These are phyloP conservation scores for Albatrellus sp. DNA, from an alignment of 1,284 basidiomycete genomes.

Conservation along the genomic window DNA sequence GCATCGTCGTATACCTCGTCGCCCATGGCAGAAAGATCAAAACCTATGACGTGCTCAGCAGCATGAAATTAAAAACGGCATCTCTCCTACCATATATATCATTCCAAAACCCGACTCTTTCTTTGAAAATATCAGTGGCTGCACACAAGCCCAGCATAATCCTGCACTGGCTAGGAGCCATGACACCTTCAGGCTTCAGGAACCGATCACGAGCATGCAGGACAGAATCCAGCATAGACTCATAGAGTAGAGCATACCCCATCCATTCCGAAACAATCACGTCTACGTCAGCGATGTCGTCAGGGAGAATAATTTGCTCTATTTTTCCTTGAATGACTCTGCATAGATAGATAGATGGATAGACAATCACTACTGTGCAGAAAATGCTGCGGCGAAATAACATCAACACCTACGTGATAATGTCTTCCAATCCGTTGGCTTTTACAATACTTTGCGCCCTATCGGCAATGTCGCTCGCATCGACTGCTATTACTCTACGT, in stretches of 20 bases:
- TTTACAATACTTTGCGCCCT: constrained; percentile 78
- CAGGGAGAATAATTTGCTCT: constrained; percentile 70
- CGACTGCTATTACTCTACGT: constrained; percentile 87
- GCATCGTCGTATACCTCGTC: constrained; percentile 65
- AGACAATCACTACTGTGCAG: too few relatives aligned
- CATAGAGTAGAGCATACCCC: constrained; percentile 89
- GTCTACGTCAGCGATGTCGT: constrained; percentile 69
- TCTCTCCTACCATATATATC: constrained; percentile 69
- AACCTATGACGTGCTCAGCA: constrained; percentile 36
- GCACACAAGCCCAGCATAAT: constrained; percentile 80
- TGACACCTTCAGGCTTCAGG: constrained; percentile 54
- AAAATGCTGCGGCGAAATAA: too few relatives aligned
- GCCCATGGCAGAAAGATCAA: constrained; percentile 75
- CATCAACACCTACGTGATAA: constrained; percentile 51
- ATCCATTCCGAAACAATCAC: constrained; percentile 98
- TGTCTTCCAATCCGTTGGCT: constrained; percentile 63
- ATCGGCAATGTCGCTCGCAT: constrained; percentile 78
- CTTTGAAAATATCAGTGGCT: constrained; percentile 63
- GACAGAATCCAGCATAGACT: constrained; percentile 96
- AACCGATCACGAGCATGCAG: constrained; percentile 80
- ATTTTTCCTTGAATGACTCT: constrained; percentile 82
- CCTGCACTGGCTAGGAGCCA: constrained; percentile 85
- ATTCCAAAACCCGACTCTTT: constrained; percentile 81
- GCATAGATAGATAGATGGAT: constrained; percentile 1
- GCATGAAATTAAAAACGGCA: not conserved